phyloP scores from a whole-genome alignment of 768 basidiomycete genomes.

The Russula virescens region DNA sequence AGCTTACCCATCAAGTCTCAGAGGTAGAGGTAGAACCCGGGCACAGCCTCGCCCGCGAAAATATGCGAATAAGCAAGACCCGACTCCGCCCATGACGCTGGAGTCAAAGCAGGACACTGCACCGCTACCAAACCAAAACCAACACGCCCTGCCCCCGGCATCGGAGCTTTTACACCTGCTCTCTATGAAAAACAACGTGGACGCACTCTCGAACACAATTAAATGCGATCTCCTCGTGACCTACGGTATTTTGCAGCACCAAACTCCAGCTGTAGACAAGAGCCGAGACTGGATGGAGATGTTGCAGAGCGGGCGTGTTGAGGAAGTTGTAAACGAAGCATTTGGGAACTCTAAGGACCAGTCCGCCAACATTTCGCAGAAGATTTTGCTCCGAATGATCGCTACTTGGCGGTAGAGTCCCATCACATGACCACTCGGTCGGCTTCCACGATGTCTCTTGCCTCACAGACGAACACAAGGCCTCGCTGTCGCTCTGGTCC shows the following conservation, averaged over 20 bases:
- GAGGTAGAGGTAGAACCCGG: slow-evolving; percentile 25
- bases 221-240: slow-evolving; percentile 29
- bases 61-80: slow-evolving; percentile 2
- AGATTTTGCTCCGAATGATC: slow-evolving; percentile 15
- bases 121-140: slow-evolving; percentile 2
- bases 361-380: neutral
- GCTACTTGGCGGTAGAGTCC: slow-evolving; percentile 15
- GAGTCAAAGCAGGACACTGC: neutral
- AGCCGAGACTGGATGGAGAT: slow-evolving; percentile 21
- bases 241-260: slow-evolving; percentile 28
- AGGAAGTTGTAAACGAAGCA: slow-evolving; percentile 15
- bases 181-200: slow-evolving; percentile 3
- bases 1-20: slow-evolving; percentile 8
- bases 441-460: neutral
- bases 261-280: slow-evolving; percentile 8
- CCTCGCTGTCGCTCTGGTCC: neutral
- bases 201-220: slow-evolving; percentile 7
- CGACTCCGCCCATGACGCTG: neutral
- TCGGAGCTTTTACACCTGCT: slow-evolving; percentile 23
- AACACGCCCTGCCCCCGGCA: slow-evolving; percentile 16
- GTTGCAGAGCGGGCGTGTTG: slow-evolving; percentile 20
- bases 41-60: slow-evolving; percentile 28
- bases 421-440: neutral
- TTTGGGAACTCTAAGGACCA: slow-evolving; percentile 15
- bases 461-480: neutral